Percentiles rank a stretch among this genome's conserved stretches.
Evolutionary conservation across 2,329 filamentous ascomycete genomes (phyloP).

Genomic region (Penicillium sp.): DNA sequence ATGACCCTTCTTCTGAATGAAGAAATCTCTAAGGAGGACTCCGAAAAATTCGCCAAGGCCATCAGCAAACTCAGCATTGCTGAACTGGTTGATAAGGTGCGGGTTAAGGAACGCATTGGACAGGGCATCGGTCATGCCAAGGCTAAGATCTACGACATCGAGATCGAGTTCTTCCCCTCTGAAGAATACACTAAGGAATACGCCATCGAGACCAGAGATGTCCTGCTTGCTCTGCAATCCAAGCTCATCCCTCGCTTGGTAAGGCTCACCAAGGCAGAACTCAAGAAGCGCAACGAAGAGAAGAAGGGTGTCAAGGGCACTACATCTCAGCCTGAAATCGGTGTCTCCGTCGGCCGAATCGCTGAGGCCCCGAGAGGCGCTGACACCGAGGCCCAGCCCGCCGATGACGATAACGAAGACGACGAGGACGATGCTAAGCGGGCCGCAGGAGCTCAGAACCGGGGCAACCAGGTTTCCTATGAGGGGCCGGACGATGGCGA

Average conservation of each 20-base stretch:
- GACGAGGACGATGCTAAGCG: constrained; percentile 69
- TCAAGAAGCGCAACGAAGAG: constrained; percentile 69
- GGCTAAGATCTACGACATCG: constrained; percentile 81
- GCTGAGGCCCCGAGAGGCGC: constrained; percentile 49
- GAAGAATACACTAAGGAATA: constrained; percentile 83
- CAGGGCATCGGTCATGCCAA: constrained; percentile 63
- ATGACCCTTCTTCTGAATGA: constrained; percentile 70
- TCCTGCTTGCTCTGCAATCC: constrained; percentile 73
- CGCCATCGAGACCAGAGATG: constrained; percentile 72
- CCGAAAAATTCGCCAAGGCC: constrained; percentile 80
- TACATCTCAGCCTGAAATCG: constrained; percentile 73
- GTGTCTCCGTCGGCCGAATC: constrained; percentile 57
- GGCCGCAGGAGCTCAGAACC: constrained; percentile 63
- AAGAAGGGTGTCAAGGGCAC: constrained; percentile 54
- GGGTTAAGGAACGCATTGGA: constrained; percentile 74
- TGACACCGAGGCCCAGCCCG: constrained; percentile 56
- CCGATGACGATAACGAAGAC: constrained; percentile 67
- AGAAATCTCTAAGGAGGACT: constrained; percentile 65
- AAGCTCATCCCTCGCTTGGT: constrained; percentile 72
- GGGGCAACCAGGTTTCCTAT: constrained; percentile 78
- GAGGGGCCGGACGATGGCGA: constrained; percentile 92
- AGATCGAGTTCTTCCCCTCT: constrained; percentile 76
- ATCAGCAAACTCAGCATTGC: constrained; percentile 83
- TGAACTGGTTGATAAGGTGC: constrained; percentile 76
- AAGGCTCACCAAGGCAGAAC: constrained; percentile 66